A percentile compares a stretch with the other conserved stretches of the same genome.
These are phyloP conservation scores for Fusarium humuli DNA, from an alignment of 2,329 filamentous ascomycete genomes.

Conservation along the genomic window DNA sequence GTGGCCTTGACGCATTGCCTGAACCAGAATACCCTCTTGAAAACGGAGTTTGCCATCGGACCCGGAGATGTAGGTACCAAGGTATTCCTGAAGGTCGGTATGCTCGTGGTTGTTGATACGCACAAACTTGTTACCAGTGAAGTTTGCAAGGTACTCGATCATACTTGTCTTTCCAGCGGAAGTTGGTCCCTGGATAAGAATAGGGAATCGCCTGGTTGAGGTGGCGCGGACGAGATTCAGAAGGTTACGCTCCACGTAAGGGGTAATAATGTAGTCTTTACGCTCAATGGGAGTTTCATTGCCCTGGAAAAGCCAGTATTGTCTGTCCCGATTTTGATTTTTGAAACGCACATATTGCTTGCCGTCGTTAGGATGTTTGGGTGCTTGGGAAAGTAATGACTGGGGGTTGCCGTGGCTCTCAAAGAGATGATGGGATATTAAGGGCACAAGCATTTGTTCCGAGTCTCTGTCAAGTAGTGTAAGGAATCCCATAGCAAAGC, in stretches of 20 bases:
- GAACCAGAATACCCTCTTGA: constrained; percentile 92
- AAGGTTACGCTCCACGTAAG: constrained; percentile 93
- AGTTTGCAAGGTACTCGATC: constrained; percentile 98
- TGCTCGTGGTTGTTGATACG: constrained; percentile 99
- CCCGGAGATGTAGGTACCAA: constrained; percentile 92
- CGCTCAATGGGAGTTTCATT: constrained; percentile 72
- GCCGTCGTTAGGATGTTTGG: constrained; percentile 81
- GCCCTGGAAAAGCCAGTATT: constrained; percentile 92
- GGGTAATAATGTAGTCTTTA: constrained; percentile 93
- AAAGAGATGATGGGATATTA: constrained; percentile 85
- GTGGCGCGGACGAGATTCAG: constrained; percentile 94
- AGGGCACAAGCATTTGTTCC: constrained; percentile 79
- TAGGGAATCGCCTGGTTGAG: constrained; percentile 90
- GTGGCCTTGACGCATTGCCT: constrained; percentile 90
- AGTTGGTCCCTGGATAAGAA: constrained; percentile 95
- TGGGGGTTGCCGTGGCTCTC: constrained; percentile 74
- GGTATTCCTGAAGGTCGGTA: constrained; percentile 96
- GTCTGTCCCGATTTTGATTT: constrained; percentile 71
- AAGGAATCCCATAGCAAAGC: constrained; percentile 97
- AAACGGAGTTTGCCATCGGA: constrained; percentile 87
- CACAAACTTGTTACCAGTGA: constrained; percentile 96
- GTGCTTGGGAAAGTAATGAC: constrained; percentile 80
- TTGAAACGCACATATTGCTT: constrained; percentile 83
- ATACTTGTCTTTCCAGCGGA: constrained; percentile 99
- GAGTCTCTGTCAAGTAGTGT: constrained; percentile 88